Conservation (phyloP, 306 rosid species). For the Styphnolobium japonicum region DNA sequence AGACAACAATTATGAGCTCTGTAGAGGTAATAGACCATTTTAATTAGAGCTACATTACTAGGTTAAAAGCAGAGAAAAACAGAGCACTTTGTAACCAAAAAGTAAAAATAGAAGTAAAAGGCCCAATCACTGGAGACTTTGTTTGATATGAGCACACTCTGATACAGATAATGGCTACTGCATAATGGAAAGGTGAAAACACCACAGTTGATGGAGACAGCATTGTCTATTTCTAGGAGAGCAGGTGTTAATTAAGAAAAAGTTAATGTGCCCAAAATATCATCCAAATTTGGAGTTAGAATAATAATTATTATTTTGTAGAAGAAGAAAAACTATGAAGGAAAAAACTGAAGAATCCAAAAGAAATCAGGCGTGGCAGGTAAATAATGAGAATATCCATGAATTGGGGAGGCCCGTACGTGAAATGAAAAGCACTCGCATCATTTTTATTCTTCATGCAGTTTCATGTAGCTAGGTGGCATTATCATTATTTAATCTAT, state of each 20-base stretch:
- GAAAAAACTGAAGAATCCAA: conserved; percentile 17
- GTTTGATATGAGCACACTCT: conserved; percentile 22
- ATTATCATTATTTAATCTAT: conserved; percentile 48
- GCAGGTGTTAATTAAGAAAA: conserved; percentile 35
- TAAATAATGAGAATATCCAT: conserved; percentile 79
- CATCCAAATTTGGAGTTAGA: conserved; percentile 43
- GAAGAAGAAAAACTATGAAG: conserved; percentile 15
- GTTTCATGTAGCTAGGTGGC: conserved; percentile 58
- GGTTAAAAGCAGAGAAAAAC: conserved; percentile 18
- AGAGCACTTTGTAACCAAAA: conserved; percentile 15
- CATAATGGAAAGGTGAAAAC: conserved; percentile 45
- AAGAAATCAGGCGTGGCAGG: conserved; percentile 72
- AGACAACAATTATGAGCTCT: conserved; percentile 51
- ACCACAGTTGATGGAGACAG: conserved; percentile 44
- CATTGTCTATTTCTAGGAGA: conserved; percentile 46
- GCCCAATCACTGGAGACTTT: conserved; percentile 22
- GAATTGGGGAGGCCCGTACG: conserved; percentile 67
- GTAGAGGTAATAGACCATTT: conserved; percentile 32
- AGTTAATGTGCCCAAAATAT: conserved; percentile 52
- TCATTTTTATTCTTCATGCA: conserved; percentile 73
- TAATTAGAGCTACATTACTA: conserved; percentile 30
- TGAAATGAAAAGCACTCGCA: conserved; percentile 52
- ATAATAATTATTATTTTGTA: conserved; percentile 39
- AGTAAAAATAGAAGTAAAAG: conserved; percentile 23
- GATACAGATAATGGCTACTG: conserved; percentile 33